Conservation (phyloP, 371 early-diverging fungal species). For the Circinella minor region DNA sequence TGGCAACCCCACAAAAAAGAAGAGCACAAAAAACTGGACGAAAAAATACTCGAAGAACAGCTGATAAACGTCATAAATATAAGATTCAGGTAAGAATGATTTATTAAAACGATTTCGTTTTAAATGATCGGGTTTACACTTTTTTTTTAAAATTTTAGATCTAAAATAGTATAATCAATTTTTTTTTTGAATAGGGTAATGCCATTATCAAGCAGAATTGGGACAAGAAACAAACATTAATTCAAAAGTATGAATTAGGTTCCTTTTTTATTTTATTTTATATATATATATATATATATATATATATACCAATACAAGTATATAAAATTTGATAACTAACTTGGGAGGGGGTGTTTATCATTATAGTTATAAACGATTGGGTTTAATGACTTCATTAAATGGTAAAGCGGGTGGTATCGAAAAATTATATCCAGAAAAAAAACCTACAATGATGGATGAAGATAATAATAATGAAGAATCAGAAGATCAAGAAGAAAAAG, state of each 20-base stretch:
- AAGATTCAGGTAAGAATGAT: conserved; percentile 44
- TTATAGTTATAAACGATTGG: conserved; percentile 65
- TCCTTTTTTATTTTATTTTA: background rate
- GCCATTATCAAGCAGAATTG: conserved; percentile 71
- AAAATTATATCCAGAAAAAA: conserved; percentile 31
- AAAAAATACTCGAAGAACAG: conserved; percentile 57
- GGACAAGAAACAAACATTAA: conserved; percentile 77
- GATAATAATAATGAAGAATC: conserved; percentile 28
- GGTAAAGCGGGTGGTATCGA: conserved; percentile 73
- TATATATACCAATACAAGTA: too few species aligned
- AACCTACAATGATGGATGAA: conserved; percentile 14
- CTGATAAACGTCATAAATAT: conserved; percentile 58
- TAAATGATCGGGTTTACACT: background rate
- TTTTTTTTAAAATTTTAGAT: background rate
- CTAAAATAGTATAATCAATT: background rate
- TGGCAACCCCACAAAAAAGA: conserved; percentile 51
- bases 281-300: too few species aligned
- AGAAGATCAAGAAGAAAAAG: conserved; percentile 45
- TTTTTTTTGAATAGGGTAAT: conserved; percentile 57
- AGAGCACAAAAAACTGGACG: conserved; percentile 35
- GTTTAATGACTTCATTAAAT: conserved; percentile 79
- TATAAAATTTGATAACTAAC: too few species aligned
- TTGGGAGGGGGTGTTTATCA: too few species aligned
- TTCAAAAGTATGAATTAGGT: conserved; percentile 64
- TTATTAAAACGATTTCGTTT: background rate